Conservation (phyloP, 2,329 filamentous ascomycete species). For the Drechslerella stenobrocha region DNA sequence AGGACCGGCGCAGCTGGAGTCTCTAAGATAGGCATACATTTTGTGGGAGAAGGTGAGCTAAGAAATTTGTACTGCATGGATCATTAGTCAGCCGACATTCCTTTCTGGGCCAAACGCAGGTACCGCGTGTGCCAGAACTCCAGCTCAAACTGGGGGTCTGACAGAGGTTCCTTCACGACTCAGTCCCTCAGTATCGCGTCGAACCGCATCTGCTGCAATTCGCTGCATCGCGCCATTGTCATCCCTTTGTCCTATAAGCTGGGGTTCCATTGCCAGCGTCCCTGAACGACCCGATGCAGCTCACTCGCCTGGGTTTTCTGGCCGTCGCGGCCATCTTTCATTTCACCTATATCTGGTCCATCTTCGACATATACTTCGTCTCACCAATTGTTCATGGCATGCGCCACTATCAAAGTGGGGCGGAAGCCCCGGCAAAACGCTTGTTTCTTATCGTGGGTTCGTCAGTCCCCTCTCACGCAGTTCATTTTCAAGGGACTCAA, state of each 20-base stretch:
- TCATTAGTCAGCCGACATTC: no score
- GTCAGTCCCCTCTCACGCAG: conserved; percentile 45
- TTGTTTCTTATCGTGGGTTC: conserved; percentile 90
- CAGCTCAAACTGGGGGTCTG: no score
- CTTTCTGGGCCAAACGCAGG: no score
- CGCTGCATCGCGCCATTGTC: no score
- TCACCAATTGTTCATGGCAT: conserved; percentile 97
- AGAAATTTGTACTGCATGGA: background rate
- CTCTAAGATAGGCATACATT: background rate
- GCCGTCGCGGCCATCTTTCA: conserved; percentile 90
- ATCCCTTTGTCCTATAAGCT: no score
- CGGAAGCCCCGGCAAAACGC: conserved; percentile 79
- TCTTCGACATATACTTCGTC: conserved; percentile 98
- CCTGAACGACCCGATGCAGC: conserved; percentile 38
- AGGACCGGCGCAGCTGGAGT: background rate
- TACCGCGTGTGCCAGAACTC: no score
- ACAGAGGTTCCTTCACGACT: no score
- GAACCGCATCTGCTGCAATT: no score
- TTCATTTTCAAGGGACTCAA: background rate
- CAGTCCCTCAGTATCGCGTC: no score
- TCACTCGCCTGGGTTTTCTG: conserved; percentile 74
- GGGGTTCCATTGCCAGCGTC: no score
- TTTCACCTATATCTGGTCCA: conserved; percentile 87
- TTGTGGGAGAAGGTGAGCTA: background rate
- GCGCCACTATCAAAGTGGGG: conserved; percentile 73